Evolutionary conservation across 2,329 filamentous ascomycete genomes (phyloP), one percentile per base, ranked within the genome.

Genomic region (Fusarium nurragi): DNA sequence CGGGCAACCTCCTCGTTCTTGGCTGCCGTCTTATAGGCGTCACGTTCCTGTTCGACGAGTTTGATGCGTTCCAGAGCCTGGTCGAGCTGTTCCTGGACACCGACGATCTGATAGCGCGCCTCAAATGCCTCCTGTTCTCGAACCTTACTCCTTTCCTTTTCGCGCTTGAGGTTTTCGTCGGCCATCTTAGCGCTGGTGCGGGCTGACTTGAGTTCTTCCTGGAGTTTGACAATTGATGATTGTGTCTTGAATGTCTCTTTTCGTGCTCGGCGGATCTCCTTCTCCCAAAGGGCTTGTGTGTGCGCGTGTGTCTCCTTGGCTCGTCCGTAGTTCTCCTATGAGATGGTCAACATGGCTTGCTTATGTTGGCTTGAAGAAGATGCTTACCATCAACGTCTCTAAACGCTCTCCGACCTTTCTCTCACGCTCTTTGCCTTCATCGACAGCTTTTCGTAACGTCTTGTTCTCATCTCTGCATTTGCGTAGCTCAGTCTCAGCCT

Each of bases 161-260:
- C 88, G 39, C 84, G 81, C 58, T 88, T 84, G 13, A 92, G 78
- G 54, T 81, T 81, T 46, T 87, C 83, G 64, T 91, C 86, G 22
- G 81, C 78, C 9, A 83, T 78, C 65, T 86, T 87, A 47, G 83
- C 77, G n/a, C 79, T 77, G 23, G 77, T 77, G 40, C 88, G 84
- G 48, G 85, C 79, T 1, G 85, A 79, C 73, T 92, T 92, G 64
- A 91, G 82, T 70, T 92, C 89, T 69, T 92, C 90, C 73, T 92
- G 89, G n/a, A 90, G 74, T 73, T 91, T 91, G 69, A 92, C 85
- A 28, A 89, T 83, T 12, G 80, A 77, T 4, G 89, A 91, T 68
- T 91, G 88, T n/a, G 86, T 84, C 73, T 91, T 92, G 82, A 91
- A 92, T 4, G 87, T 88, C 69, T 92, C 90, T 69, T 92, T 92